Percentiles rank a stretch among this genome's conserved stretches.
These are phyloP conservation scores for Rhizoctonia solani DNA, from an alignment of 1,284 basidiomycete species.

Conservation along the genomic window DNA sequence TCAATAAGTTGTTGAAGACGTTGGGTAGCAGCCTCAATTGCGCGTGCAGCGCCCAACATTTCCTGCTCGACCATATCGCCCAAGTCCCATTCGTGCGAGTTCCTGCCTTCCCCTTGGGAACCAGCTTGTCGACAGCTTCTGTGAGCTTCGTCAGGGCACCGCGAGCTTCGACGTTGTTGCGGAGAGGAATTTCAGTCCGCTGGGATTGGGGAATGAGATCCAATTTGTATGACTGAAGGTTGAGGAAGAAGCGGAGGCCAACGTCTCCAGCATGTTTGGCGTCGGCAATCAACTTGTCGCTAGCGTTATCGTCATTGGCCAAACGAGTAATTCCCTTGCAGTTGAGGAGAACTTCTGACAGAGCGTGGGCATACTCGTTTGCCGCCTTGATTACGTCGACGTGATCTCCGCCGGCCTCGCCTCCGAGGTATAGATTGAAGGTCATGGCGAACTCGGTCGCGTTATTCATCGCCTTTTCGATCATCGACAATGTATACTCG, in stretches of 20 bases:
- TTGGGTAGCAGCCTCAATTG: conserved; percentile 92
- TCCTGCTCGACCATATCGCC: conserved; percentile 96
- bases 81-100: conserved; percentile 82
- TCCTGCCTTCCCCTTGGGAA: conserved; percentile 82
- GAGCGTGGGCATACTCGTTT: conserved; percentile 93
- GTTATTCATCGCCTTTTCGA: conserved; percentile 93
- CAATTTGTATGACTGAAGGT: conserved; percentile 94
- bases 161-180: conserved; percentile 87
- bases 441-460: conserved; percentile 95
- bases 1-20: conserved; percentile 89
- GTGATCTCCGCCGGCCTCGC: conserved; percentile 89
- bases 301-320: conserved; percentile 86
- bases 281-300: conserved; percentile 85
- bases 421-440: conserved; percentile 89
- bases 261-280: conserved; percentile 88
- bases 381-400: conserved; percentile 98
- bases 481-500: conserved; percentile 97
- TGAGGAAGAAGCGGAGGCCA: conserved; percentile 90
- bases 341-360: conserved; percentile 89
- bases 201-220: conserved; percentile 71
- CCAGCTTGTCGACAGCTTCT: conserved; percentile 81
- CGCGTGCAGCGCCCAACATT: conserved; percentile 91
- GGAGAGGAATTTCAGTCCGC: conserved; percentile 85
- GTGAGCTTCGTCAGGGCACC: conserved; percentile 82
- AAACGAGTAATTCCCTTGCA: conserved; percentile 96